Conservation (phyloP, 1,284 basidiomycete genomes). For the Sparassis latifolia region DNA sequence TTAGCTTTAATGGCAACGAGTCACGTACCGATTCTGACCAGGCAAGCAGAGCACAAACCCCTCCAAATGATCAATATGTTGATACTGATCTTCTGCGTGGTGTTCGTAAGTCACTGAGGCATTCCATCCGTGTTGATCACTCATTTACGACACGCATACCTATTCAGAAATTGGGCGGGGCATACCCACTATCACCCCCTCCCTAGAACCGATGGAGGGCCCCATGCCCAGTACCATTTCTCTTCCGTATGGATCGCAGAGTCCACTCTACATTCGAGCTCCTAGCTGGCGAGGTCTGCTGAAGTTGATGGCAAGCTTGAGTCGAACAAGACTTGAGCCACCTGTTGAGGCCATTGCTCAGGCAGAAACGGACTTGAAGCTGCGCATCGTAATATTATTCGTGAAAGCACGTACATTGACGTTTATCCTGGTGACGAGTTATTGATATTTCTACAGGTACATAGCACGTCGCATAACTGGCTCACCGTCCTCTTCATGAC, state of each 20-base stretch:
- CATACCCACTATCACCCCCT: constrained; percentile 46
- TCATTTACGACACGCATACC: too few species aligned
- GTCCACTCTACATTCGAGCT: constrained; percentile 65
- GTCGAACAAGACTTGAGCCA: constrained; percentile 62
- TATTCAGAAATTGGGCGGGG: constrained; percentile 56
- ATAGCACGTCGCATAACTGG: constrained; percentile 55
- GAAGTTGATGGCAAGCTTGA: constrained; percentile 64
- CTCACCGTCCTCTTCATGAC: constrained; percentile 69
- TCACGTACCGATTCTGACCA: background rate
- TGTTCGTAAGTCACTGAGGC: constrained; percentile 45
- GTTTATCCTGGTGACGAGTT: background rate
- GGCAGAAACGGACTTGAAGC: constrained; percentile 47
- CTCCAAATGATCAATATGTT: background rate
- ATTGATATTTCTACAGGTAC: constrained; percentile 34
- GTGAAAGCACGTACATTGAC: constrained; percentile 44
- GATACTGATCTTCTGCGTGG: constrained; percentile 47
- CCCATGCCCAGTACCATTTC: constrained; percentile 65
- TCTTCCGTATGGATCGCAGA: constrained; percentile 59
- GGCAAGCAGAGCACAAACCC: too few species aligned
- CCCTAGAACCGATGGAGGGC: constrained; percentile 39
- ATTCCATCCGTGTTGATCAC: too few species aligned
- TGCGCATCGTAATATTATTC: constrained; percentile 72
- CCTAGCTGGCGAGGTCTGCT: constrained; percentile 66
- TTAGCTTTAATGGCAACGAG: background rate
- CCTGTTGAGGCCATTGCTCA: constrained; percentile 58